Percentiles rank a stretch among this genome's conserved stretches.
Evolutionary conservation across 352 stramenopile species (phyloP).

Genomic region (Phytophthora cactorum): DNA sequence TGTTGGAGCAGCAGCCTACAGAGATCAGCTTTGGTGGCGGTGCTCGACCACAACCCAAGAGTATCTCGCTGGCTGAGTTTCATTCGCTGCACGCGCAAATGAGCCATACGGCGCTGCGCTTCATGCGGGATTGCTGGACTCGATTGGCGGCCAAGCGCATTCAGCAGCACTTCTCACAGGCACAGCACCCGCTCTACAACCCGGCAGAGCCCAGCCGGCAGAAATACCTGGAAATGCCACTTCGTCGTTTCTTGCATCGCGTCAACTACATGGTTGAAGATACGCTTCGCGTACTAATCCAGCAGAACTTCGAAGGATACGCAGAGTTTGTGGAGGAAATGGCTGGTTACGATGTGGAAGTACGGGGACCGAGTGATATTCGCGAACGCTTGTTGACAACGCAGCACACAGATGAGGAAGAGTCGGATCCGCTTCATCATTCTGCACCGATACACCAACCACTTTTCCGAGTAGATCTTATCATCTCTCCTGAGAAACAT

Average conservation of each 20-base stretch:
- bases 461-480: conserved; percentile 76
- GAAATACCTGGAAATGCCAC: conserved; percentile 66
- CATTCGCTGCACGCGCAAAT: conserved; percentile 70
- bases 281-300: conserved; percentile 64
- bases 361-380: conserved; percentile 59
- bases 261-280: conserved; percentile 88
- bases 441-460: conserved; percentile 49
- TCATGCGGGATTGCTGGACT: conserved; percentile 84
- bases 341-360: conserved; percentile 59
- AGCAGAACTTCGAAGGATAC: conserved; percentile 77
- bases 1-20: conserved; percentile 70
- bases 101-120: conserved; percentile 71
- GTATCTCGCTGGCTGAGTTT: conserved; percentile 80
- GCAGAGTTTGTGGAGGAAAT: conserved; percentile 73
- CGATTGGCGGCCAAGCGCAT: conserved; percentile 76
- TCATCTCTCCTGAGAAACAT: conserved; percentile 62
- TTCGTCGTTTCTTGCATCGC: conserved; percentile 69
- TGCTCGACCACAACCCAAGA: conserved; percentile 47
- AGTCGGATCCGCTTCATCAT: conserved; percentile 1
- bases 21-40: conserved; percentile 65
- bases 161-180: conserved; percentile 63
- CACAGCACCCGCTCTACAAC: conserved; percentile 67
- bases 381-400: conserved; percentile 23
- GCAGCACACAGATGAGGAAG: conserved; percentile 9
- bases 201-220: conserved; percentile 67